Percentiles rank a stretch among this genome's conserved stretches.
phyloP scores from a whole-genome alignment of 192 early-diverging fungal species.

The Coemansia sp. region DNA sequence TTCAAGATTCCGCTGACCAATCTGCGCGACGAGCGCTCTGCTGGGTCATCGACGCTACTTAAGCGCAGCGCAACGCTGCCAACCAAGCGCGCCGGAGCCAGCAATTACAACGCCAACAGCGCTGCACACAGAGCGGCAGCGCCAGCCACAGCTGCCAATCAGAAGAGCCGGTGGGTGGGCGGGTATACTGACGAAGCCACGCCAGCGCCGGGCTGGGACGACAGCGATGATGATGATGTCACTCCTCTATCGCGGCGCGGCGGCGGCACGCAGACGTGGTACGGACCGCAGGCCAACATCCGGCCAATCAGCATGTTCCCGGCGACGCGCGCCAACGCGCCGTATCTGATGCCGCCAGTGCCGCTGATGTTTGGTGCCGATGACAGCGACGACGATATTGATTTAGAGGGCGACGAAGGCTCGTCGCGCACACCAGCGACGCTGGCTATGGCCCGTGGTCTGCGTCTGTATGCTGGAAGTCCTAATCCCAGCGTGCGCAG shows the following conservation, averaged over 20 bases:
- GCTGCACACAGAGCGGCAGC: neutral
- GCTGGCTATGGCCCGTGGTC: slow-evolving; percentile 24
- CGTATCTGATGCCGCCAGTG: slow-evolving; percentile 35
- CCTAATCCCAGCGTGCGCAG: slow-evolving; percentile 3
- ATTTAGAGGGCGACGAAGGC: slow-evolving; percentile 65
- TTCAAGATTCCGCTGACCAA: slow-evolving; percentile 25
- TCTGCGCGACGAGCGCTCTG: slow-evolving; percentile 29
- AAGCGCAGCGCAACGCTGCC: slow-evolving; percentile 53
- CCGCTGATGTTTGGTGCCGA: slow-evolving; percentile 50
- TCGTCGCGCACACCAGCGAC: slow-evolving; percentile 45
- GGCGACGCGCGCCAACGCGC: slow-evolving; percentile 18
- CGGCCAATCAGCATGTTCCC: slow-evolving; percentile 52
- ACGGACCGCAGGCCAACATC: slow-evolving; percentile 33
- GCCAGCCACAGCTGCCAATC: slow-evolving; percentile 6
- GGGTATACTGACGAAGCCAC: slow-evolving; percentile 18
- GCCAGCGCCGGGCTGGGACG: slow-evolving; percentile 38
- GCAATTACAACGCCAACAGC: neutral
- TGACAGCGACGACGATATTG: slow-evolving; percentile 66
- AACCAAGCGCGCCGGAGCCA: slow-evolving; percentile 22
- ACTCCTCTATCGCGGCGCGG: slow-evolving; percentile 23
- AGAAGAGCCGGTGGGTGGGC: slow-evolving; percentile 39
- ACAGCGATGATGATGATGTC: slow-evolving; percentile 27
- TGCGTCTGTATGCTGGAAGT: slow-evolving; percentile 9
- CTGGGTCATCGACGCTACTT: slow-evolving; percentile 9
- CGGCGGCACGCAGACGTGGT: slow-evolving; percentile 44